Evolutionary conservation across 2,329 filamentous ascomycete genomes (phyloP).

Genomic region (Xylariaceae sp.): DNA sequence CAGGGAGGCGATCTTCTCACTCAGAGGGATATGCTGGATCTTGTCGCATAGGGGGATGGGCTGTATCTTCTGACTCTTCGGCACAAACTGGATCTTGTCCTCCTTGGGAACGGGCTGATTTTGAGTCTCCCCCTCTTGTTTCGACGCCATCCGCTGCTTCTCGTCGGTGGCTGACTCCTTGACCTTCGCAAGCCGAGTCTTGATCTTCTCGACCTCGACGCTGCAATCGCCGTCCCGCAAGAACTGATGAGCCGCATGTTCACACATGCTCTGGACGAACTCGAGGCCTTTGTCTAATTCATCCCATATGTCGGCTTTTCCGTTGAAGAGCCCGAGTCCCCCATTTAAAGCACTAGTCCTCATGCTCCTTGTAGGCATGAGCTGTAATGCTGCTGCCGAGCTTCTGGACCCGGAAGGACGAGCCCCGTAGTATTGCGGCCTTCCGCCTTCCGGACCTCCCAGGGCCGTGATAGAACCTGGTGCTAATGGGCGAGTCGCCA

Average conservation of each 20-base stretch:
- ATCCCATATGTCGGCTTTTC: constrained; percentile 55
- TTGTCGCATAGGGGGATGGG: not conserved
- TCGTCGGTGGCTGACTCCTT: constrained; percentile 56
- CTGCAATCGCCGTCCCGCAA: constrained; percentile 81
- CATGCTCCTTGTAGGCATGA: constrained; percentile 23
- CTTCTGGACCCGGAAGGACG: constrained; percentile 35
- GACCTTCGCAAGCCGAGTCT: constrained; percentile 58
- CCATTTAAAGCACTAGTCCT: constrained; percentile 25
- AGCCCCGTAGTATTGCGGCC: constrained; percentile 35
- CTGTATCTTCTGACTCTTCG: not conserved
- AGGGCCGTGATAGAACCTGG: constrained; percentile 9
- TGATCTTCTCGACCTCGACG: constrained; percentile 67
- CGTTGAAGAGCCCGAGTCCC: constrained; percentile 24
- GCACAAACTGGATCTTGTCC: not conserved
- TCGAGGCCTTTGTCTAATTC: constrained; percentile 74
- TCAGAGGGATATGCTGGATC: not conserved
- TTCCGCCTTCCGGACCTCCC: constrained; percentile 23
- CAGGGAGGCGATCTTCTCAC: not conserved
- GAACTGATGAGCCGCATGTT: constrained; percentile 82
- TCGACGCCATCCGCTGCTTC: constrained; percentile 48
- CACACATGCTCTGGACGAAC: constrained; percentile 72
- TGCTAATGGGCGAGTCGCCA: constrained; percentile 19
- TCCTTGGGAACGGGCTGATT: not conserved
- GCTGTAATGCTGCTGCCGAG: constrained; percentile 17
- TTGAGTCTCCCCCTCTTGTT: constrained; percentile 26